phyloP scores from a whole-genome alignment of 2,329 filamentous ascomycete species.

The Colletotrichum somersetense region DNA sequence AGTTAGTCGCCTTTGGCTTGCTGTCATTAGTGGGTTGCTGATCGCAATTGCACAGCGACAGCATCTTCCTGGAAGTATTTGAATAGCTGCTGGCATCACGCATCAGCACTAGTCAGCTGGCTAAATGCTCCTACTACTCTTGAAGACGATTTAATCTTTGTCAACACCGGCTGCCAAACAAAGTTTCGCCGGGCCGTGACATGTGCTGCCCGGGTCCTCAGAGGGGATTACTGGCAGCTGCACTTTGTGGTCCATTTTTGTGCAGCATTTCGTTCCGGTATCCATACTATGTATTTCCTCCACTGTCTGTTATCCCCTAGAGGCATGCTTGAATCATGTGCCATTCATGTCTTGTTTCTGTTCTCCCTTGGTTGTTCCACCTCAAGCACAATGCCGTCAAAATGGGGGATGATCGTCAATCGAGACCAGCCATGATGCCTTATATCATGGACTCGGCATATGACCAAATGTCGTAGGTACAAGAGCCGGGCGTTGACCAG shows the following conservation, averaged over 20 bases:
- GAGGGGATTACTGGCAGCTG: neutral
- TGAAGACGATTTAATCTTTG: neutral
- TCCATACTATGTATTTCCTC: neutral
- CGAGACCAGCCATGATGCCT: neutral
- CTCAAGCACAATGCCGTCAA: neutral
- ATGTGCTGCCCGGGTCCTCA: neutral
- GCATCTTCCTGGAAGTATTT: neutral
- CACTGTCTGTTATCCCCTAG: neutral
- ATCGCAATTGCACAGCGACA: neutral
- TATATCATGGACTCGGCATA: neutral
- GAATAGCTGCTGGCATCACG: slow-evolving; percentile 4
- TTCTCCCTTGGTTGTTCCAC: neutral
- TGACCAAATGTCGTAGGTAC: slow-evolving; percentile 12
- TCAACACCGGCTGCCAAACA: neutral
- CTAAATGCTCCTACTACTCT: neutral
- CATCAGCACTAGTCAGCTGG: neutral
- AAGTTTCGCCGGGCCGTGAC: neutral
- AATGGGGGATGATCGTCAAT: neutral
- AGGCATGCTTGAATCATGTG: neutral
- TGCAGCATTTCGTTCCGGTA: neutral
- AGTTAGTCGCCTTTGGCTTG: neutral
- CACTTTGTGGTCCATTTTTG: neutral
- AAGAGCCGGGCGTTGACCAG: slow-evolving; percentile 7
- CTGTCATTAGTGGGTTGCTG: no score
- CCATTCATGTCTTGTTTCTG: neutral